Evolutionary conservation across 2,329 filamentous ascomycete genomes (phyloP), one percentile per base, ranked within the genome.

Genomic region (Monosporascus sp.): DNA sequence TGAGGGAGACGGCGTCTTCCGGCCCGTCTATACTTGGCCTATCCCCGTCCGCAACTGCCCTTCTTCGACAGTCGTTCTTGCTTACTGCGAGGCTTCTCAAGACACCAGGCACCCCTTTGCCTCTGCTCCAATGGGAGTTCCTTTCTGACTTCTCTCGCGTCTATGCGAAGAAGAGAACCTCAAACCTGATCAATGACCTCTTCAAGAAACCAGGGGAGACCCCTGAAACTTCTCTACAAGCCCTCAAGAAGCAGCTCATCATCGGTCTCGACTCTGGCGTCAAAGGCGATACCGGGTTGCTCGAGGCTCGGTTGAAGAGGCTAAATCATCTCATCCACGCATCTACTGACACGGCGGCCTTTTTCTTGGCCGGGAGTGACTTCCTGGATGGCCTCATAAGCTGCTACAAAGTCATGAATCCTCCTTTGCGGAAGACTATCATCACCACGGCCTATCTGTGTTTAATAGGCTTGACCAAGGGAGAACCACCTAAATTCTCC

Each of bases 361-460:
- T 89, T 60, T 86, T 96, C 62, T 81, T 96, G 61, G 88, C 88
- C 0, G 93, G 93, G 1, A 91, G 88, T 49, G 93, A 97, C 70
- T 93, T 94, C 61, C 71, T 96, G 20, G 93, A 97, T 67, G 84
- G 87, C 1, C 77, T 96, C 14, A 75, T 83, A 38, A 74, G 74
- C 49, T 85, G 85, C 56, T 92, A 86, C 69, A 78, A 75, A 48
- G 78, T 86, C 53, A 84, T 82, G 68, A 82, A 85, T 53, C 79
- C 81, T 19, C 78, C 79, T 0, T 63, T 91, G 44, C 82, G 85
- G 54, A 87, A 82, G 58, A 78, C 81, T 17, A 79, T 96, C 31
- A 78, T 92, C 47, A 84, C 87, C 1, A 87, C 88, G 3, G 75
- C 83, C 14, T 97, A 94, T 64, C 75, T 96, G 3, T 88, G 88